These are phyloP conservation scores for Phialophora tarda DNA, from an alignment of 2,329 filamentous ascomycete species.

Conservation along the genomic window DNA sequence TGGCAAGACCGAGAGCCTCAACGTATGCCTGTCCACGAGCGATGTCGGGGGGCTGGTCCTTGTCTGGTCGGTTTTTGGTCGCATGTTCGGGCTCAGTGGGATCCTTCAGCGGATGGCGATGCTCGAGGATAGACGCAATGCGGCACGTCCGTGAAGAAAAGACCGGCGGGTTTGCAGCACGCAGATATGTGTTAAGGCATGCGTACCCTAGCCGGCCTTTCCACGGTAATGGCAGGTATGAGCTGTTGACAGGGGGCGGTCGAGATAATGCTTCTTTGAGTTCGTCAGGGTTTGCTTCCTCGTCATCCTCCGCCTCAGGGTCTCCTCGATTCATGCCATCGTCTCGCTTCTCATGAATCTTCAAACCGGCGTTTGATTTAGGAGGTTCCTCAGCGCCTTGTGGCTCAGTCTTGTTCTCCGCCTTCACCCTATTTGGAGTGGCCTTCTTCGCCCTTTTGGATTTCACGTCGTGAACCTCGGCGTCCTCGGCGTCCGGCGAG, in stretches of 20 bases:
- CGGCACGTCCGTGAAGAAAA: slow-evolving; percentile 92
- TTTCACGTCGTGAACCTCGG: slow-evolving; percentile 8
- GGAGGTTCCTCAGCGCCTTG: not conserved
- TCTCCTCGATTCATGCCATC: slow-evolving; percentile 46
- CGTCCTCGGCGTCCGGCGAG: slow-evolving; percentile 41
- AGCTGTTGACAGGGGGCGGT: slow-evolving; percentile 80
- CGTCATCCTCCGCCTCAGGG: slow-evolving; percentile 60
- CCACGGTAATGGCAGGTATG: slow-evolving; percentile 85
- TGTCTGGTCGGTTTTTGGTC: slow-evolving; percentile 85
- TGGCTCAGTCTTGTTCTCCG: not conserved
- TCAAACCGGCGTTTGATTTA: slow-evolving; percentile 32
- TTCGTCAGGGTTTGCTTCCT: slow-evolving; percentile 61
- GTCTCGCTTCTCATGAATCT: slow-evolving; percentile 38
- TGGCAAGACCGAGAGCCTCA: slow-evolving; percentile 76
- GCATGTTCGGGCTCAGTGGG: slow-evolving; percentile 77
- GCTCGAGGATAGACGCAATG: slow-evolving; percentile 86
- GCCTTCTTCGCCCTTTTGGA: slow-evolving; percentile 24
- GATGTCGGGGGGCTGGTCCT: slow-evolving; percentile 68
- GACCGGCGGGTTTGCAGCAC: slow-evolving; percentile 78
- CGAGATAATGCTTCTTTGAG: slow-evolving; percentile 64
- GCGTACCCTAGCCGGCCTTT: slow-evolving; percentile 88
- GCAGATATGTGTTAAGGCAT: slow-evolving; percentile 90
- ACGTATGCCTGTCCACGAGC: slow-evolving; percentile 74
- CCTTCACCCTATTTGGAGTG: not conserved
- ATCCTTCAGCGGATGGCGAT: slow-evolving; percentile 79